Evolutionary conservation across 129 eudicot genomes (phyloP).

Genomic region (Scalesia atractyloides): DNA sequence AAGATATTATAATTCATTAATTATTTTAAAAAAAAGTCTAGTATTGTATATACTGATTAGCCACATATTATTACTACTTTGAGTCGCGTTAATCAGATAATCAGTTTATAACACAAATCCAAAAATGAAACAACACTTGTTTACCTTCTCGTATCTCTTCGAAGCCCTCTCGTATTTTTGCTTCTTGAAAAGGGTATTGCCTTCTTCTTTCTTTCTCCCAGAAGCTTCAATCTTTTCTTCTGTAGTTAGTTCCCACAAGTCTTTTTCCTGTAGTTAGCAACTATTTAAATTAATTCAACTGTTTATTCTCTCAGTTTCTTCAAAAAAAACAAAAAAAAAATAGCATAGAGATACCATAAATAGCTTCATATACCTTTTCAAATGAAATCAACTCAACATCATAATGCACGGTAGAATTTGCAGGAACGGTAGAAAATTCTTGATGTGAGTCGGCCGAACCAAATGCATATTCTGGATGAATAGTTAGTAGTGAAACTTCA

Average conservation of each 20-base stretch:
- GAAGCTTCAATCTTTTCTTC: slow-evolving; percentile 60
- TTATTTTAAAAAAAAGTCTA: too few species aligned
- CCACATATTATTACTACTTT: too few species aligned
- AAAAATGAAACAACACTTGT: not conserved
- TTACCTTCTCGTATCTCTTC: slow-evolving; percentile 72
- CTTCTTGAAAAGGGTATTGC: slow-evolving; percentile 58
- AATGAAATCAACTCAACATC: slow-evolving; percentile 61
- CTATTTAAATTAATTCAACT: not conserved
- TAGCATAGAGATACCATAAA: slow-evolving; percentile 2
- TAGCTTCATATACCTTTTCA: slow-evolving; percentile 53
- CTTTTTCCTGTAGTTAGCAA: slow-evolving; percentile 51
- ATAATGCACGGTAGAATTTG: slow-evolving; percentile 35
- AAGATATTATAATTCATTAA: too few species aligned
- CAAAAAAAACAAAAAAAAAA: slow-evolving; percentile 3
- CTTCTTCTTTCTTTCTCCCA: slow-evolving; percentile 57
- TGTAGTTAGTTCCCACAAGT: slow-evolving; percentile 65
- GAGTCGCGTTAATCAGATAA: too few species aligned
- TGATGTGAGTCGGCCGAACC: slow-evolving; percentile 26
- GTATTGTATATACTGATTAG: too few species aligned
- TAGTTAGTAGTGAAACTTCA: slow-evolving; percentile 54
- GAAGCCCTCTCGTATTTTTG: slow-evolving; percentile 66
- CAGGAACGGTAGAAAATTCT: slow-evolving; percentile 23
- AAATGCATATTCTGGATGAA: slow-evolving; percentile 46
- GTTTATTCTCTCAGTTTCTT: slow-evolving; percentile 4
- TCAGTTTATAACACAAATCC: not conserved